Evolutionary conservation across 139 green algal species (phyloP), one percentile per base, ranked within the genome.

Genomic region (Chlorella sorokiniana): DNA sequence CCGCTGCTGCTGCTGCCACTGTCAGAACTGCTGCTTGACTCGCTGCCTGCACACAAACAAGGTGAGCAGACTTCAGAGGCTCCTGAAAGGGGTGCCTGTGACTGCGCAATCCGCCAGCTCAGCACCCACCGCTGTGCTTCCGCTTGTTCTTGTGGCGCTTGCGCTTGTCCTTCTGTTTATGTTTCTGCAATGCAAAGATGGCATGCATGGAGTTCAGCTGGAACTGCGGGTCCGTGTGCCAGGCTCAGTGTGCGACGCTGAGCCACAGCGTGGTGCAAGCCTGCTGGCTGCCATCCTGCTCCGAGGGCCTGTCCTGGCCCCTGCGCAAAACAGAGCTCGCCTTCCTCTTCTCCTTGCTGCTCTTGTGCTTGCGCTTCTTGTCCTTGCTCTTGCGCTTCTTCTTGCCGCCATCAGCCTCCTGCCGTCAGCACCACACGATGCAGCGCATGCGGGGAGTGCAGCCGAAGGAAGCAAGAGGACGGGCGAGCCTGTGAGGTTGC

Each of bases 41-140:
- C 18, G 35, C 64, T 42, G 37, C 10, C 64, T 71, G 64, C 31
- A 45, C 45, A 27, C 33, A 31, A 45, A 7, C 4, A 27, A 42
- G 9, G 61, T 7, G n/a, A 33, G 64, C 64, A 5, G 33, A 18
- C 16, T n/a, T n/a, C n/a, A n/a, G n/a, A n/a, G n/a, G n/a, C n/a
- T n/a, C n/a, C n/a, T n/a, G n/a, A n/a, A n/a, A n/a, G n/a, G n/a
- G n/a, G n/a, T n/a, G n/a, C n/a, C n/a, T n/a, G n/a, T n/a, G n/a
- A n/a, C n/a, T n/a, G n/a, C n/a, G n/a, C n/a, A n/a, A n/a, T n/a
- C n/a, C n/a, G n/a, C n/a, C n/a, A n/a, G n/a, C n/a, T 1, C 25
- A 14, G 25, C 16, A 29, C 73, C 41, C 37, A 79, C 73, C 73
- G 73, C 54, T 69, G 73, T 79, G 73, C 54, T 79, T 79, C 54